Conservation (phyloP, 2,329 filamentous ascomycete species). For the Fusarium sp. region DNA sequence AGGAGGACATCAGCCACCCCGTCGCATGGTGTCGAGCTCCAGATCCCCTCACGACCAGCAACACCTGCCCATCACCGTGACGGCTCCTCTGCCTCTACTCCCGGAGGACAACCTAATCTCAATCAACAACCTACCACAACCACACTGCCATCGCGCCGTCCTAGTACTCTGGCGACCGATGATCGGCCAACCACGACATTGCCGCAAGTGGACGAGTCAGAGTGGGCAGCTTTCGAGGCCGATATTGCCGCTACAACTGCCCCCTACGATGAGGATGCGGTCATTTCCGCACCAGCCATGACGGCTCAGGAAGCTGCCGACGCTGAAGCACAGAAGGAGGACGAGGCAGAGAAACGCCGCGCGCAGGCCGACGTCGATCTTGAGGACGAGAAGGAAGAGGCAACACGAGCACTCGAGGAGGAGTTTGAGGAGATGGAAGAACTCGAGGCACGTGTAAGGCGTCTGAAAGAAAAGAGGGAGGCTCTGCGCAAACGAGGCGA, state of each 20-base stretch:
- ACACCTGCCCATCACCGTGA: slow-evolving; percentile 62
- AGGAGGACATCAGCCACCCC: slow-evolving; percentile 65
- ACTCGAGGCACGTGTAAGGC: slow-evolving; percentile 77
- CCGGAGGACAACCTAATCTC: slow-evolving; percentile 34
- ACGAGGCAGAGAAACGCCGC: slow-evolving; percentile 65
- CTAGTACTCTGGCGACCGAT: slow-evolving; percentile 35
- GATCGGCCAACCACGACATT: slow-evolving; percentile 30
- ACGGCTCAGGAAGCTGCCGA: slow-evolving; percentile 72
- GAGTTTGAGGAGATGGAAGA: slow-evolving; percentile 88
- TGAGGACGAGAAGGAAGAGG: slow-evolving; percentile 80
- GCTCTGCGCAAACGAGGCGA: slow-evolving; percentile 63
- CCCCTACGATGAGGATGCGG: slow-evolving; percentile 60
- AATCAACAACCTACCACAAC: slow-evolving; percentile 29
- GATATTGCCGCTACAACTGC: slow-evolving; percentile 71
- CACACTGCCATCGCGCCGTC: slow-evolving; percentile 49
- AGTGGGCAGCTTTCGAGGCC: slow-evolving; percentile 89
- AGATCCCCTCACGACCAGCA: slow-evolving; percentile 73
- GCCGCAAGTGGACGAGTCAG: slow-evolving; percentile 72
- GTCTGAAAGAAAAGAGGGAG: slow-evolving; percentile 78
- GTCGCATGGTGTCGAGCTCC: slow-evolving; percentile 68
- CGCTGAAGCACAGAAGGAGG: slow-evolving; percentile 61
- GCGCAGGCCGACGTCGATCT: slow-evolving; percentile 66
- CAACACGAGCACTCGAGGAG: slow-evolving; percentile 76
- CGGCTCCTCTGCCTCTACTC: slow-evolving; percentile 57
- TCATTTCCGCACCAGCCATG: slow-evolving; percentile 77